Conservation (phyloP, 768 basidiomycete genomes). For the Suillus subaureus region DNA sequence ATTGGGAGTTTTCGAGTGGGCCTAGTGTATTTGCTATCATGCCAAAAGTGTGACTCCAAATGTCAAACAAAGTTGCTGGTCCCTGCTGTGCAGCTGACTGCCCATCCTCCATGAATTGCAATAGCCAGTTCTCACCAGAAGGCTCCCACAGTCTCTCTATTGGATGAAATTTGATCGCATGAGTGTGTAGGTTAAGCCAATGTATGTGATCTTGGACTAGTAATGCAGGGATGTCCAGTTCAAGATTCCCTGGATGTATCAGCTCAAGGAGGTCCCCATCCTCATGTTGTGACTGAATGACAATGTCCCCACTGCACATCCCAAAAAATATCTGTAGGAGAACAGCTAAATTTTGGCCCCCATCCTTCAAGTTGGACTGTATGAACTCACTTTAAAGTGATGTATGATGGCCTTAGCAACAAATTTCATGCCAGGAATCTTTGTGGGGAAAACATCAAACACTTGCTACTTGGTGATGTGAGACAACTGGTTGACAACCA, state of each 20-base stretch:
- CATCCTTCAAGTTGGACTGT: not conserved
- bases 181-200: slow-evolving; percentile 22
- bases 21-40: slow-evolving; percentile 20
- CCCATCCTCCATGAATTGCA: slow-evolving; percentile 6
- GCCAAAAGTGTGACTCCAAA: slow-evolving; percentile 19
- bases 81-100: slow-evolving; percentile 6
- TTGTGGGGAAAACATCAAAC: slow-evolving; percentile 37
- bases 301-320: not conserved
- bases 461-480: slow-evolving; percentile 19
- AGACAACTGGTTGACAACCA: not conserved
- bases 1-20: slow-evolving; percentile 14
- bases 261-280: slow-evolving; percentile 16
- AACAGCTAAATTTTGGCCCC: not conserved
- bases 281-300: slow-evolving; percentile 5
- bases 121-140: slow-evolving; percentile 20
- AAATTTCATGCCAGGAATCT: slow-evolving; percentile 37
- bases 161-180: slow-evolving; percentile 23
- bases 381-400: slow-evolving; percentile 23
- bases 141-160: slow-evolving; percentile 17
- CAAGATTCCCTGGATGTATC: slow-evolving; percentile 17
- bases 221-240: slow-evolving; percentile 19
- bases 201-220: slow-evolving; percentile 22
- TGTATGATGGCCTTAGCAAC: slow-evolving; percentile 25
- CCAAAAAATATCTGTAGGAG: not conserved
- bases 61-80: slow-evolving; percentile 16